Conservation (phyloP, 768 basidiomycete genomes). For the Russula sp. region DNA sequence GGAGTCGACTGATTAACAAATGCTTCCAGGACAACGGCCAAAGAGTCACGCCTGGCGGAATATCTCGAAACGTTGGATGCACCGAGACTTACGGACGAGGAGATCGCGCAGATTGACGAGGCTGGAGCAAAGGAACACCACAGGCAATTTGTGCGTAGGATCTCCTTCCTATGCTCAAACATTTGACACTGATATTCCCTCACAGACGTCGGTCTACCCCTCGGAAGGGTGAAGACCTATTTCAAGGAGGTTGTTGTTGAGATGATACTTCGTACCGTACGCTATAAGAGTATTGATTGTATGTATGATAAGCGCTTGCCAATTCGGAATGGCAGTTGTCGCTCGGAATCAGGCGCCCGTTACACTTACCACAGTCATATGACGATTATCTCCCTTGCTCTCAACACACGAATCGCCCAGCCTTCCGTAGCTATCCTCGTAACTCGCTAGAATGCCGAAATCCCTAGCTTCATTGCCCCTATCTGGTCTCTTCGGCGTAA, state of each 20-base stretch:
- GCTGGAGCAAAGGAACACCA: constrained; percentile 30
- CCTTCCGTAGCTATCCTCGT: background rate
- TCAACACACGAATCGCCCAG: background rate
- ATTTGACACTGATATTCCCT: background rate
- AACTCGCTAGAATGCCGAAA: constrained; percentile 9
- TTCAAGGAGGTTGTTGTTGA: background rate
- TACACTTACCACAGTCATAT: background rate
- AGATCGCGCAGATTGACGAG: constrained; percentile 29
- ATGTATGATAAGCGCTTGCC: background rate
- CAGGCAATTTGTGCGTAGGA: constrained; percentile 27
- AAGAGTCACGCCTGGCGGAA: constrained; percentile 39
- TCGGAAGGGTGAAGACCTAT: background rate
- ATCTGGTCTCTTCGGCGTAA: constrained; percentile 79
- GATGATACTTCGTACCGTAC: background rate
- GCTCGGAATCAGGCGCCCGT: background rate
- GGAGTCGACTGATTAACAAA: background rate
- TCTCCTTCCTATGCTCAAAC: background rate
- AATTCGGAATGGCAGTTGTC: too few species aligned
- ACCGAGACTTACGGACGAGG: constrained; percentile 29
- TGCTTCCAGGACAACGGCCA: constrained; percentile 35
- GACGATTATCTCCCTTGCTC: background rate
- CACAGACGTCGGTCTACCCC: background rate
- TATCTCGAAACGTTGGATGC: constrained; percentile 43
- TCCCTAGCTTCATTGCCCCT: constrained; percentile 46
- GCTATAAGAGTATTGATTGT: background rate